These are phyloP conservation scores for Aspergillus fumigatus DNA, from an alignment of 2,329 filamentous ascomycete genomes.

Conservation along the genomic window DNA sequence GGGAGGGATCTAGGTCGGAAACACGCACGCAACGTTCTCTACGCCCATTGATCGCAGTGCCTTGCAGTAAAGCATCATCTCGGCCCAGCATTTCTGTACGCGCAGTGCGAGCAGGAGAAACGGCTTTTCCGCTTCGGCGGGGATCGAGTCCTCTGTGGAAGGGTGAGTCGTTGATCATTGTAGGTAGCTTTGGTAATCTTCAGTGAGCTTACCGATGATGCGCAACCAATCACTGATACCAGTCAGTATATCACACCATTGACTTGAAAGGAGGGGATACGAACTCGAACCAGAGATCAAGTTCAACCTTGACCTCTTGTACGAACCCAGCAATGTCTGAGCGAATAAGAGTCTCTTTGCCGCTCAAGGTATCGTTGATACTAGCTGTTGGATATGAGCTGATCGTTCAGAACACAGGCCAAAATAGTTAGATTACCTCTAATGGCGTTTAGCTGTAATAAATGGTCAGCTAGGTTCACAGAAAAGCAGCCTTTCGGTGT, in stretches of 20 bases:
- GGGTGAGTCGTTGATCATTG: not conserved
- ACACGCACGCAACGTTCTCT: constrained; percentile 43
- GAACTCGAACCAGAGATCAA: constrained; percentile 47
- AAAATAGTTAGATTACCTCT: constrained; percentile 21
- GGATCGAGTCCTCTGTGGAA: constrained; percentile 22
- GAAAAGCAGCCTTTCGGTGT: not conserved
- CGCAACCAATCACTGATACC: constrained; percentile 30
- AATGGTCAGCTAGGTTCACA: constrained; percentile 3
- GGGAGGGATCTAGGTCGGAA: not conserved
- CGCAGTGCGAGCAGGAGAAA: constrained; percentile 45
- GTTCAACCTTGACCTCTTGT: constrained; percentile 44
- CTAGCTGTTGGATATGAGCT: constrained; percentile 22
- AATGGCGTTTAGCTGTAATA: constrained; percentile 38
- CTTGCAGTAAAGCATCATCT: constrained; percentile 50
- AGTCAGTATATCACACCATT: constrained; percentile 4
- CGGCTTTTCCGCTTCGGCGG: constrained; percentile 29
- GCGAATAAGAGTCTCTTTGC: constrained; percentile 22
- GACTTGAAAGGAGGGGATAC: not conserved
- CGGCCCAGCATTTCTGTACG: constrained; percentile 52
- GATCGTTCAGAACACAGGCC: too few species aligned
- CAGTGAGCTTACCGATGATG: constrained; percentile 25
- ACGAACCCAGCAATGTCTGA: constrained; percentile 39
- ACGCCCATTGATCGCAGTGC: constrained; percentile 47
- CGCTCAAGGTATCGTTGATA: constrained; percentile 34
- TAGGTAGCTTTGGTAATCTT: too few species aligned